Evolutionary conservation across 75 land plant species (phyloP), one percentile per base, ranked within the genome.

Genomic region (Cunninghamia lanceolata): DNA sequence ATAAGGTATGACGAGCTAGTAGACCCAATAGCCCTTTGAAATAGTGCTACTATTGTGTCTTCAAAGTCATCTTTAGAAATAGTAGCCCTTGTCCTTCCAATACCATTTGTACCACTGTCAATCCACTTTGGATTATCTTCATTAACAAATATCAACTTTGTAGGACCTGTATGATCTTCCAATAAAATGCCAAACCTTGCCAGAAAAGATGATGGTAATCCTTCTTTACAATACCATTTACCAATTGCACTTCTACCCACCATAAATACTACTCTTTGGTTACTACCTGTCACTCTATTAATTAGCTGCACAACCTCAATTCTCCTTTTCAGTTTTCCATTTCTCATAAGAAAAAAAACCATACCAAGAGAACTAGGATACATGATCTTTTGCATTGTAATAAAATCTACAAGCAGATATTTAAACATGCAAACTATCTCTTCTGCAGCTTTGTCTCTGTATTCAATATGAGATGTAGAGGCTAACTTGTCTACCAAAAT

Each of bases 101-200:
- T 91, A 25, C 94, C 93, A 86, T 59, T 90, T 38, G 83, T 56
- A 47, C 89, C 87, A 86, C 92, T 93, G 28, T 87, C 87, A 68
- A 88, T 75, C 92, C 94, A 91, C 84, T 73, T 85, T 21, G 54
- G 59, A 68, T 83, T 86, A 70, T 86, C 47, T 38, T 87, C 87
- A 73, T 85, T 88, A 36, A 87, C 71, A 15, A 82, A 84, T 3
- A 91, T 86, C 77, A 91, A 56, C 47, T 84, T 76, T 63, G 93
- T 89, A 83, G 95, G 95, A 47, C 95, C 95, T 66, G 90, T 93
- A 17, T 85, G 88, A 75, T 90, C 89, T 85, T 94, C 94, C 87
- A 93, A 94, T 16, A 94, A 78, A 42, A 91, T 86, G 35, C 94
- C 95, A 89, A 88, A 94, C 43, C 93, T 82, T n/a, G 87, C 82